A percentile compares a stretch with the other conserved stretches of the same genome.
Evolutionary conservation across 768 basidiomycete species (phyloP).

Genomic region (Tylopilus subfusipes): DNA sequence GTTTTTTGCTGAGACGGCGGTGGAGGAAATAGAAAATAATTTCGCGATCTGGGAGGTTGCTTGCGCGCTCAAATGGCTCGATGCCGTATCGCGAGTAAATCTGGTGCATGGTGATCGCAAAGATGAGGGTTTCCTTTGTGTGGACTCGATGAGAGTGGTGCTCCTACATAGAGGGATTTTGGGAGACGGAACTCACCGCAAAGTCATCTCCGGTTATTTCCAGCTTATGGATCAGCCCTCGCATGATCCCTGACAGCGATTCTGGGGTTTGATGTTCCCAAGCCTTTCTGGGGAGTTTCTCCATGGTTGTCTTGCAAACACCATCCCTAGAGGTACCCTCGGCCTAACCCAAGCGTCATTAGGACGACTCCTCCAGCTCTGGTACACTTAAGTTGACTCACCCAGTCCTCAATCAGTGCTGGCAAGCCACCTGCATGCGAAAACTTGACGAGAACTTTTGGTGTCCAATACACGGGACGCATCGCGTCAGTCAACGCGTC

Average conservation of each 20-base stretch:
- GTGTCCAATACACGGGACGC: neutral
- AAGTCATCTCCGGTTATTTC: neutral
- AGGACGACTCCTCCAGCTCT: neutral
- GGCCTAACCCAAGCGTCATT: neutral
- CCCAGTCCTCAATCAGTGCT: neutral
- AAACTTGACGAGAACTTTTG: neutral
- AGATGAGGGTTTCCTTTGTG: neutral
- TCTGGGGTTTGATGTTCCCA: neutral
- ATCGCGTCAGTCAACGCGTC: constrained; percentile 1
- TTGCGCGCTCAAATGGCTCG: neutral
- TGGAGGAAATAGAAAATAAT: neutral
- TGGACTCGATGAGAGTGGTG: no score
- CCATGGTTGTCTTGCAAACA: neutral
- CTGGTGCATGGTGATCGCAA: neutral
- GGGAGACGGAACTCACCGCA: neutral
- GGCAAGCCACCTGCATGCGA: neutral
- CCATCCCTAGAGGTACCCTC: neutral
- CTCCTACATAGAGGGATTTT: no score
- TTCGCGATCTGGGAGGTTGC: neutral
- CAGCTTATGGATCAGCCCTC: neutral
- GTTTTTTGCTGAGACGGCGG: neutral
- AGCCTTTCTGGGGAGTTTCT: neutral
- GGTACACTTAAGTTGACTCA: neutral
- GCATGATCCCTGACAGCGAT: neutral
- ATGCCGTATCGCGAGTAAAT: neutral